These are phyloP conservation scores for Typha latifolia DNA, from an alignment of 176 grass and related monocot species.

Conservation along the genomic window DNA sequence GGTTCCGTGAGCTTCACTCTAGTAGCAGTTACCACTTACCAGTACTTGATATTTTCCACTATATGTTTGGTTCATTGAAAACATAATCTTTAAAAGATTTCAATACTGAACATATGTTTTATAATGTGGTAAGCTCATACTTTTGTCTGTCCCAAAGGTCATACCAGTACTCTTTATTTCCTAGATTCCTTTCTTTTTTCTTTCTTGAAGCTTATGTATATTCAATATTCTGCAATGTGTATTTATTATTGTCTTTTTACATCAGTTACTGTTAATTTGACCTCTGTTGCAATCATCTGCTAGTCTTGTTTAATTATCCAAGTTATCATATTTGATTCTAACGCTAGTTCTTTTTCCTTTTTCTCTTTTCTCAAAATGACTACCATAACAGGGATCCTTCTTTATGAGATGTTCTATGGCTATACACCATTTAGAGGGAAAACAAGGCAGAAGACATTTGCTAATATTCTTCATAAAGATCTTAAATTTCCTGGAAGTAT, in stretches of 20 bases:
- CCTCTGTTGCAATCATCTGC: not conserved
- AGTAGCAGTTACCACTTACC: no score
- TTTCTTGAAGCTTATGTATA: no score
- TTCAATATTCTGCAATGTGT: no score
- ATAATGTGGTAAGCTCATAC: no score
- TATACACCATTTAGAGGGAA: constrained; percentile 93
- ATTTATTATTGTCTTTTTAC: not conserved
- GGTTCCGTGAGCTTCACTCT: no score
- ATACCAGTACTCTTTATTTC: not conserved
- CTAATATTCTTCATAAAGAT: constrained; percentile 88
- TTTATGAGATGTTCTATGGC: constrained; percentile 97
- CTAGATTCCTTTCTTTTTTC: not conserved
- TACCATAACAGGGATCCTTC: constrained; percentile 54
- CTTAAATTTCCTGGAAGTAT: constrained; percentile 72
- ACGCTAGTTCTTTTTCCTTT: not conserved
- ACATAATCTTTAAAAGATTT: no score
- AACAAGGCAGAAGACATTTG: constrained; percentile 85
- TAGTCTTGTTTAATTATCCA: not conserved
- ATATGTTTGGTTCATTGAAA: no score
- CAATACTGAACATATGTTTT: no score
- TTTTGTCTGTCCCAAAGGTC: no score
- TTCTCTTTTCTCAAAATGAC: not conserved
- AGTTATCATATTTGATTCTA: not conserved
- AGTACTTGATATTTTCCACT: no score
- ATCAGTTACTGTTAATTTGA: not conserved